Conservation (phyloP, 2,329 filamentous ascomycete genomes). For the Penicillium sp. region DNA sequence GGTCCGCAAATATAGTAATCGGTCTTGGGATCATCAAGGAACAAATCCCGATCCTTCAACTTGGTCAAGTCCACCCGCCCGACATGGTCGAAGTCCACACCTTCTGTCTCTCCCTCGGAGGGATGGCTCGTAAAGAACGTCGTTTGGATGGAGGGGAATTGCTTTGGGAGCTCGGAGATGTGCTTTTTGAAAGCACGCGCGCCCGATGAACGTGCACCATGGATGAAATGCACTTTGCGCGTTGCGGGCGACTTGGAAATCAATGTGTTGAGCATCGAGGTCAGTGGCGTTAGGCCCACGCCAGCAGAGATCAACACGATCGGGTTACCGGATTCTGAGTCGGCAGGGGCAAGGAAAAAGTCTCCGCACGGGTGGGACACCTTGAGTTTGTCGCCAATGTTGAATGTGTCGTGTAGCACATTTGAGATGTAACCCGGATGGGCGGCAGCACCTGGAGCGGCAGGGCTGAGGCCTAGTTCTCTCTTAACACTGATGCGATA, state of each 20-base stretch:
- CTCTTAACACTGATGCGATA: slow-evolving; percentile 72
- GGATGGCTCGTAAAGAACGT: slow-evolving; percentile 60
- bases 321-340: slow-evolving; percentile 40
- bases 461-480: slow-evolving; percentile 53
- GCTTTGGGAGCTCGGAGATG: slow-evolving; percentile 43
- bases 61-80: slow-evolving; percentile 59
- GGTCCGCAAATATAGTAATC: slow-evolving; percentile 74
- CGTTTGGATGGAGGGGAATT: slow-evolving; percentile 48
- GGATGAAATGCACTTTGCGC: slow-evolving; percentile 58
- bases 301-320: slow-evolving; percentile 62
- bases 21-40: slow-evolving; percentile 51
- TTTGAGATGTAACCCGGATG: slow-evolving; percentile 68
- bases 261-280: slow-evolving; percentile 59
- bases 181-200: slow-evolving; percentile 53
- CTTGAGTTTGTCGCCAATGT: slow-evolving; percentile 60
- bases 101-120: slow-evolving; percentile 45
- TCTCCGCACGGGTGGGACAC: slow-evolving; percentile 66
- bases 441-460: slow-evolving; percentile 45
- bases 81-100: slow-evolving; percentile 57
- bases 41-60: slow-evolving; percentile 56
- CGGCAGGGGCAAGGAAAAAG: slow-evolving; percentile 48
- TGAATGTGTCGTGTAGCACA: slow-evolving; percentile 60
- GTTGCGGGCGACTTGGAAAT: slow-evolving; percentile 38
- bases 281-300: slow-evolving; percentile 58
- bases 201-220: slow-evolving; percentile 52